Percentiles rank a stretch among this genome's conserved stretches.
Evolutionary conservation across 2,329 filamentous ascomycete genomes (phyloP).

Genomic region (Calonectria montana): DNA sequence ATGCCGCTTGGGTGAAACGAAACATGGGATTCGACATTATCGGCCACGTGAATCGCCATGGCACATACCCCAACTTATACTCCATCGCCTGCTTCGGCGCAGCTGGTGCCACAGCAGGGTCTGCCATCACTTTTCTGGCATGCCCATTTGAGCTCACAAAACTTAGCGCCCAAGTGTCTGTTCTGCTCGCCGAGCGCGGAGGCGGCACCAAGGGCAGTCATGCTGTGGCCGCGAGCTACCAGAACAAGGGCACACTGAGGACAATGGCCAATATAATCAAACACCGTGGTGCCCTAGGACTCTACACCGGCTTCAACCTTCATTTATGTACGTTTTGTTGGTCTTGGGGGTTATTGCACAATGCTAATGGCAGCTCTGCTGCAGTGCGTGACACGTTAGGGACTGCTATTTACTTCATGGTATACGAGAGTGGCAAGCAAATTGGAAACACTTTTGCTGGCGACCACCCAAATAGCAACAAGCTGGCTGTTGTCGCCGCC

Average conservation of each 20-base stretch:
- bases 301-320: constrained; percentile 84
- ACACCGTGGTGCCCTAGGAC: constrained; percentile 76
- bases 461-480: constrained; percentile 79
- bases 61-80: constrained; percentile 77
- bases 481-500: constrained; percentile 80
- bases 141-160: constrained; percentile 94
- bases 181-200: constrained; percentile 71
- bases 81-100: constrained; percentile 82
- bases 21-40: constrained; percentile 78
- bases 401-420: constrained; percentile 88
- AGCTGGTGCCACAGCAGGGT: constrained; percentile 83
- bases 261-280: constrained; percentile 82
- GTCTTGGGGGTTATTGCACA: neutral
- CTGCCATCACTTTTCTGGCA: constrained; percentile 81
- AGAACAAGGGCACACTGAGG: constrained; percentile 80
- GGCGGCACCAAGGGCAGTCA: constrained; percentile 59
- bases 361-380: constrained; percentile 23
- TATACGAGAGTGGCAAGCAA: constrained; percentile 89
- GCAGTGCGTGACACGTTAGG: constrained; percentile 84
- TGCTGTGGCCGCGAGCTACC: constrained; percentile 74
- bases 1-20: constrained; percentile 76
- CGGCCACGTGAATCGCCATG: constrained; percentile 75
- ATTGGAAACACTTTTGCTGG: constrained; percentile 79
- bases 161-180: constrained; percentile 85
- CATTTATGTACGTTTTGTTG: constrained; percentile 74